Evolutionary conservation across 805 yeast genomes (phyloP), one percentile per base, ranked within the genome.

Genomic region (Candida orba): DNA sequence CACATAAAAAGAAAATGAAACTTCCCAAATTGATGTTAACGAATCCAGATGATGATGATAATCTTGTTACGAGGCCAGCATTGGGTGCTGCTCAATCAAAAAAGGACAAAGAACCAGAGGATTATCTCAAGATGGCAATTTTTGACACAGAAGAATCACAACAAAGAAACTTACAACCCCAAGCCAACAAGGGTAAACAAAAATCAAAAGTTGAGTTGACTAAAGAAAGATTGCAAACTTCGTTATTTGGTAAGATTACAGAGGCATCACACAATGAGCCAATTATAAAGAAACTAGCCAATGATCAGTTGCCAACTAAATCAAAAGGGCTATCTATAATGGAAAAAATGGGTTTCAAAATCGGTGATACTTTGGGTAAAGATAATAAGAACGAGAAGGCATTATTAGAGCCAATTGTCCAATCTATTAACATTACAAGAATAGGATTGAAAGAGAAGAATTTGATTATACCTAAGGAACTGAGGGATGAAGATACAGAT

Each of bases 291-390:
- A 34, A 41, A 12, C 41, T 50, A 4, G 46, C 48, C 4, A 45
- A 43, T 23, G 23, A 7, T 2, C 47, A 43, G 2, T 17, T 41
- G 12, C 39, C 22, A n/a, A 33, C 15, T n/a, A 37, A 64, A 39
- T 71, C 76, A 0, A 63, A 67, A 39, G 81, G 78, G 0, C 60
- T 75, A 22, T 51, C 66, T 6, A 76, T 78, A 48, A 77, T 79
- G 84, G 63, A 66, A 50, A 72, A 66, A 50, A 78, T 79, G 84
- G 84, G 84, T 1, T 79, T 67, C 52, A 67, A 63, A 42, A 54
- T 68, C 4, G 82, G 81, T 17, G 64, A 68, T 23, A 52, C 67
- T 0, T 57, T 76, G 15, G 81, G 82, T 0, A 49, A 41, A 20
- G 45, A 52, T 13, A 47, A 38, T 23, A n/a, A 43, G 12, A 43